phyloP scores from a whole-genome alignment of 2,329 filamentous ascomycete species.

The Sphaerulina populicola region DNA sequence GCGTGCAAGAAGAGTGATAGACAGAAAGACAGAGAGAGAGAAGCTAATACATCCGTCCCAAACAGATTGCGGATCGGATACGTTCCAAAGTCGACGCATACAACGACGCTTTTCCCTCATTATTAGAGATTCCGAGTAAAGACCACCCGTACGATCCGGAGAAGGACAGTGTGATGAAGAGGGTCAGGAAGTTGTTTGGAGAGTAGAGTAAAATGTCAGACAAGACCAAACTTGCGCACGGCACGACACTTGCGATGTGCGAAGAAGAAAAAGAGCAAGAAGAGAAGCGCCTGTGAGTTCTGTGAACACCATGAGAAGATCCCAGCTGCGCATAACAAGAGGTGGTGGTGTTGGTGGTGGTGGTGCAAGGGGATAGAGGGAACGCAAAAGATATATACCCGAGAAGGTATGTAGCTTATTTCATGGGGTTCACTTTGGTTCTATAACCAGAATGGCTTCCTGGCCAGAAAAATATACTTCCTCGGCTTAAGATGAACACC shows the following conservation, averaged over 20 bases:
- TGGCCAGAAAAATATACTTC: too few species aligned
- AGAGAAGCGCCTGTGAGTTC: too few species aligned
- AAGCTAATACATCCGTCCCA: neutral
- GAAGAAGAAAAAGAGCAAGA: neutral
- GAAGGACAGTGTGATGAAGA: slow-evolving; percentile 92
- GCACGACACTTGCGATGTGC: neutral
- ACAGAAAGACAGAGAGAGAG: neutral
- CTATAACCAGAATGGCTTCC: too few species aligned
- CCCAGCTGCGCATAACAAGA: too few species aligned
- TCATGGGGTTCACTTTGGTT: too few species aligned
- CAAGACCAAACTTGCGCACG: too few species aligned
- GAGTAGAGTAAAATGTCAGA: slow-evolving; percentile 42
- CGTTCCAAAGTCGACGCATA: slow-evolving; percentile 83
- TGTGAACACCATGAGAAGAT: too few species aligned
- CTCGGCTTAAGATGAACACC: too few species aligned
- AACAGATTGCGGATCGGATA: slow-evolving; percentile 85
- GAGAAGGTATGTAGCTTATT: too few species aligned
- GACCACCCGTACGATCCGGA: slow-evolving; percentile 98
- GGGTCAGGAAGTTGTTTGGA: slow-evolving; percentile 66
- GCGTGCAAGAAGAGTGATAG: neutral
- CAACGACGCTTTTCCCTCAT: slow-evolving; percentile 87
- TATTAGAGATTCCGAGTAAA: slow-evolving; percentile 96
- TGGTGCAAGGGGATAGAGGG: too few species aligned
- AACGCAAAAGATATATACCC: too few species aligned
- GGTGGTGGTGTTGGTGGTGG: too few species aligned